Evolutionary conservation across 2,329 filamentous ascomycete species (phyloP).

Genomic region (Diplodia intermedia): DNA sequence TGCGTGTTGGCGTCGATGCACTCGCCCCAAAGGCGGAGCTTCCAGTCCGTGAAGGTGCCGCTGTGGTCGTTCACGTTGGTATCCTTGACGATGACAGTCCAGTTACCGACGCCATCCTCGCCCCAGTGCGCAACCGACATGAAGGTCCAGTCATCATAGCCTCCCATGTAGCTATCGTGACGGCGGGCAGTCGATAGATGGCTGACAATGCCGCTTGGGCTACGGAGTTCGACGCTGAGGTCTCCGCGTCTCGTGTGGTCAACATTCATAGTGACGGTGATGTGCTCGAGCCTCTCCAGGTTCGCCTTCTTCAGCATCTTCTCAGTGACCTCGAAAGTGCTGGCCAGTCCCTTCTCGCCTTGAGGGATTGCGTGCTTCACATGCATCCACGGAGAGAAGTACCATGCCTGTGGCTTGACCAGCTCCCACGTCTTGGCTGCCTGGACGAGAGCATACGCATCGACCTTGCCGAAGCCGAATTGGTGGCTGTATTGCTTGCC

Average conservation of each 20-base stretch:
- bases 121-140: conserved; percentile 99
- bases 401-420: conserved; percentile 97
- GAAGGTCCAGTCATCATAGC: conserved; percentile 96
- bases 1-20: conserved; percentile 77
- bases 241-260: conserved; percentile 87
- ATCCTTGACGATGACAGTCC: conserved; percentile 91
- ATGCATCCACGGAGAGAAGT: conserved; percentile 89
- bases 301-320: conserved; percentile 85
- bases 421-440: conserved; percentile 82
- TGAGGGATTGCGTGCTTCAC: conserved; percentile 87
- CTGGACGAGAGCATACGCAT: conserved; percentile 84
- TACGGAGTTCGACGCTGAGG: conserved; percentile 88
- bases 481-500: conserved; percentile 92
- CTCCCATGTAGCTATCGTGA: conserved; percentile 68
- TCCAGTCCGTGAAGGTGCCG: conserved; percentile 89
- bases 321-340: conserved; percentile 80
- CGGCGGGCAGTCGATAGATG: conserved; percentile 80
- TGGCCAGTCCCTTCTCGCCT: conserved; percentile 78
- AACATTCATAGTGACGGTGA: conserved; percentile 97
- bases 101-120: conserved; percentile 83
- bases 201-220: conserved; percentile 80
- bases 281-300: conserved; percentile 85
- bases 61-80: conserved; percentile 75
- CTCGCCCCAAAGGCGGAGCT: conserved; percentile 93
- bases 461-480: conserved; percentile 94